phyloP scores from a whole-genome alignment of 805 yeast species.

The Wickerhamomyces ciferrii region DNA sequence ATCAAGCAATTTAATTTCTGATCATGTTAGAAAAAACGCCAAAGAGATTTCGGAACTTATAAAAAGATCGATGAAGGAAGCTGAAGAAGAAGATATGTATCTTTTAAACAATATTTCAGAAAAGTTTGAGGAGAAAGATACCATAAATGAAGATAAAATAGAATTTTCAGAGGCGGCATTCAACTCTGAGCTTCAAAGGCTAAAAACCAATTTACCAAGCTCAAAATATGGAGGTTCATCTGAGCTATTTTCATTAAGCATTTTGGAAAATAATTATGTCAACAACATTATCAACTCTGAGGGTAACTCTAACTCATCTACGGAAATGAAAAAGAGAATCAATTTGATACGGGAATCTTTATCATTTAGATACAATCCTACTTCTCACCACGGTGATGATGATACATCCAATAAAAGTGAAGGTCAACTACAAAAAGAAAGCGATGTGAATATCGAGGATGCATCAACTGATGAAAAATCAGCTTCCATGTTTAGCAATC shows the following conservation, averaged over 20 bases:
- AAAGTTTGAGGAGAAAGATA: neutral
- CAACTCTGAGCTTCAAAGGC: neutral
- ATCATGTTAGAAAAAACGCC: slow-evolving; percentile 52
- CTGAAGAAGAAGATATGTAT: slow-evolving; percentile 30
- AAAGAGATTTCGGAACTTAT: slow-evolving; percentile 57
- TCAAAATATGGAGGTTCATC: neutral
- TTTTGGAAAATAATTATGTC: neutral
- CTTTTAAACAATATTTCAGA: slow-evolving; percentile 25
- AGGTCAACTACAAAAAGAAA: neutral
- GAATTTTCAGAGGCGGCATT: neutral
- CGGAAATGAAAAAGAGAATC: slow-evolving; percentile 1
- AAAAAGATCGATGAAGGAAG: slow-evolving; percentile 20
- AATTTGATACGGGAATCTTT: neutral
- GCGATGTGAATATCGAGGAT: neutral
- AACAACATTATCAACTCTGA: no score
- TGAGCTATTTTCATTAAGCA: neutral
- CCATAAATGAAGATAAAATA: slow-evolving; percentile 7
- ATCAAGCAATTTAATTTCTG: slow-evolving; percentile 40
- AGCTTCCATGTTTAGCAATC: slow-evolving; percentile 11
- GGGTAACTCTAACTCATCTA: no score
- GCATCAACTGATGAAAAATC: neutral
- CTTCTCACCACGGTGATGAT: neutral
- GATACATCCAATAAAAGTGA: neutral
- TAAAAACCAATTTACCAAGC: neutral
- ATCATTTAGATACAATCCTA: neutral